These are phyloP conservation scores for Alternaria brassicae DNA, from an alignment of 2,329 filamentous ascomycete genomes.

Conservation along the genomic window DNA sequence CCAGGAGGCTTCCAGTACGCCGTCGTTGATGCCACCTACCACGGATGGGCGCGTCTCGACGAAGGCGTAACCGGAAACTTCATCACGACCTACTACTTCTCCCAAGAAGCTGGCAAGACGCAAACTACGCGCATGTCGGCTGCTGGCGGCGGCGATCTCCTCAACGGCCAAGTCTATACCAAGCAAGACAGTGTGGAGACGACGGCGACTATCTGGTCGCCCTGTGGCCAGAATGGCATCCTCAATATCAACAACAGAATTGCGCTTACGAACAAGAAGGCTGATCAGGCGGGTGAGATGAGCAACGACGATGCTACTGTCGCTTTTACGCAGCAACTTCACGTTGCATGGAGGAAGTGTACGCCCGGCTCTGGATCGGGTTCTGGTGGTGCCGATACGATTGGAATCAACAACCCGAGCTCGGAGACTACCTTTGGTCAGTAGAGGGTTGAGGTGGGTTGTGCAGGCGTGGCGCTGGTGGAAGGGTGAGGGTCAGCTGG, in stretches of 20 bases:
- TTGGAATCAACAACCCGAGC: conserved; percentile 36
- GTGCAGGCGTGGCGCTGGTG: no score
- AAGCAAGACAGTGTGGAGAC: conserved; percentile 54
- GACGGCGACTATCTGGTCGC: conserved; percentile 45
- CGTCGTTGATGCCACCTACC: conserved; percentile 47
- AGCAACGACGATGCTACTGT: conserved; percentile 47
- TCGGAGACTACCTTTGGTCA: conserved; percentile 24
- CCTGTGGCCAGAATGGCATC: conserved; percentile 43
- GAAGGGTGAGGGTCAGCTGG: background rate
- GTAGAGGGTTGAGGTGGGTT: background rate
- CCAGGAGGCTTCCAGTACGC: conserved; percentile 50
- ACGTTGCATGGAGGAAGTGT: conserved; percentile 44
- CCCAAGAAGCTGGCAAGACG: conserved; percentile 43
- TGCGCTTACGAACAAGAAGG: conserved; percentile 31
- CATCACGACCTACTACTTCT: conserved; percentile 49
- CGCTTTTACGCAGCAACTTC: conserved; percentile 46
- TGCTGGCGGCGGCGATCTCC: conserved; percentile 50
- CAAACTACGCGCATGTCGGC: conserved; percentile 35
- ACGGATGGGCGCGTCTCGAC: conserved; percentile 47
- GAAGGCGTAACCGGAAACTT: conserved; percentile 44
- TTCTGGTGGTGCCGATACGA: conserved; percentile 22
- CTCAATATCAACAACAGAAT: conserved; percentile 47
- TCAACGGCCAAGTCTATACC: conserved; percentile 53
- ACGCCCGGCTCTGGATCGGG: conserved; percentile 9
- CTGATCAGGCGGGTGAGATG: conserved; percentile 37